Base-by-base conservation (phyloP, 441 rosid genomes). In the Omphalea diandra region DNA sequence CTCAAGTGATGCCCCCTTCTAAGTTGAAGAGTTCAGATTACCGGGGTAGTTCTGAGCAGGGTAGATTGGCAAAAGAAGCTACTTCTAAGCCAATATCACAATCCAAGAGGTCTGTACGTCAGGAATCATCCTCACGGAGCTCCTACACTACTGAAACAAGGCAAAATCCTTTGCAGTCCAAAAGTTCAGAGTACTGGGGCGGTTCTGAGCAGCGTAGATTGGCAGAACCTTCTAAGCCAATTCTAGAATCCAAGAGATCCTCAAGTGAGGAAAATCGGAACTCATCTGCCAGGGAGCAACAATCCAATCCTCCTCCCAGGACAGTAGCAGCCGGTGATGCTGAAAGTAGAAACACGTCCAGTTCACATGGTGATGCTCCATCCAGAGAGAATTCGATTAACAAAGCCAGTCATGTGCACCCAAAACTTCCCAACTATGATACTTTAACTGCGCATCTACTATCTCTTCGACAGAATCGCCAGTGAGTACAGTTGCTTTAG, bases 351-450 rank as follows among this genome's bases (percentile, higher is more conserved):
- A 72, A 66, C 63, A 27, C 76, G 46, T 36, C 77, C 44, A 68
- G 75, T 29, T 81, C 85, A 27, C 59, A 55, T 18, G 68, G 43
- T 12, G 66, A 66, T 60, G 10, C 72, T 22, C 69, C 79, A 29
- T 79, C 84, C 22, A 81, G 59, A 65, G 86, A 77, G 72, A 82
- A 62, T 50, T 77, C 84, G 32, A 40, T 71, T n/a, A 70, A 69
- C 2, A 74, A 74, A 80, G 85, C 93, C 36, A 83, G 88, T 73
- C 98, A 94, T 72, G 97, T 91, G 73, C 98, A 94, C 74, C 98
- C 98, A 11, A 94, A 94, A 68, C 98, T 91, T 76, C 97, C 97
- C 1, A 97, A 94, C 47, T 88, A 75, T 49, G 97, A 94, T 15
- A 55, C 77, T 52, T 50, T 94, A 11, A 66, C 83, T 20, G 91